Evolutionary conservation across 306 rosid species (phyloP), one percentile per base, ranked within the genome.

Genomic region (Phaseolus lunatus): DNA sequence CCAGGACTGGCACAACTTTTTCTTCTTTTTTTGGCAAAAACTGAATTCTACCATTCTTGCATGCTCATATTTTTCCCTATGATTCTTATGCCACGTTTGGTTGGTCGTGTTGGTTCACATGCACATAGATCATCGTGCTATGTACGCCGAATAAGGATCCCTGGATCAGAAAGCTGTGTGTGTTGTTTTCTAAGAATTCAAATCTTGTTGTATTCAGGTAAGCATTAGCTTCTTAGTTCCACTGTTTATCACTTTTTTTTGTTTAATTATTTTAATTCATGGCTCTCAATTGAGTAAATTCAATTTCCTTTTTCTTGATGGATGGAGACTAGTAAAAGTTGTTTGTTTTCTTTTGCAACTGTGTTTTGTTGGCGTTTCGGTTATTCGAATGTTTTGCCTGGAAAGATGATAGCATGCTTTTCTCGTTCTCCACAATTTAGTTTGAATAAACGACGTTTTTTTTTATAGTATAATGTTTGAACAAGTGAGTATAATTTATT

Each of bases 401-500:
- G 14, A n/a, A 23, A 44, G 57, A 68, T 45, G 57, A 68, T 45
- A 68, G 3, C 41, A 68, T 23, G 39, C 57, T 67, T 67, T 16
- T 39, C 18, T 19, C 13, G 27, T 37, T 18, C 27, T 35, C 49
- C 29, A 19, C 16, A 11, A 37, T 65, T 9, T 19, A 65, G 49
- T 26, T n/a, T n/a, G n/a, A n/a, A n/a, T n/a, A n/a, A n/a, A n/a
- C n/a, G n/a, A n/a, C n/a, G n/a, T n/a, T n/a, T n/a, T n/a, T n/a
- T n/a, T n/a, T n/a, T n/a, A n/a, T n/a, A n/a, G n/a, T n/a, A n/a
- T n/a, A n/a, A n/a, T n/a, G n/a, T n/a, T n/a, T n/a, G n/a, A n/a
- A n/a, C 43, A 23, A 67, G 39, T 67, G 22, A 23, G n/a, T n/a
- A n/a, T 3, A 44, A 23, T 33, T 68, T 68, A 4, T 15, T 68